Base-by-base conservation (phyloP, 1,284 basidiomycete genomes). In the Irpex lacteus region DNA sequence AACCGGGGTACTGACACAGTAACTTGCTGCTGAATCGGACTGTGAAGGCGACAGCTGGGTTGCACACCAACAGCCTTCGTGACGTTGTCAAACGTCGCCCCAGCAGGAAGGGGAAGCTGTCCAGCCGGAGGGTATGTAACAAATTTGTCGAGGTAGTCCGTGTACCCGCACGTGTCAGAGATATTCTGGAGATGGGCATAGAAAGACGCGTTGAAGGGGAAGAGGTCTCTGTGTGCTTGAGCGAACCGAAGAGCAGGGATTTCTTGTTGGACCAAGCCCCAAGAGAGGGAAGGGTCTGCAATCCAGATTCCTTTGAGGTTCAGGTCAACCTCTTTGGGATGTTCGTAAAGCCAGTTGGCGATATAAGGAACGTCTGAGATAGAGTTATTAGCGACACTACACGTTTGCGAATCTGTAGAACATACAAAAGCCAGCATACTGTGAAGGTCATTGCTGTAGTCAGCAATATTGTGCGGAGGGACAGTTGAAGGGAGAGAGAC, bases 191-290 rank as follows among this genome's bases (percentile, higher is more conserved):
- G 72, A 37, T 73, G 70, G 5, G 69, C 71, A 67, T 70, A 70
- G 68, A 77, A 77, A 7, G 71, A 67, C 38, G 68, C 73, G 63
- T 75, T 77, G 71, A 78, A 77, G 2, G 81, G 79, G 77, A 85
- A 85, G 13, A 85, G 75, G 68, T 85, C 84, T 60, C 75, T 72
- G 71, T 85, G 82, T 37, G 82, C 81, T 69, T 77, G 74, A 26
- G 73, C 75, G 59, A 78, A 78, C 47, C 75, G 73, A 13, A 78
- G 69, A 0, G 78, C 75, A 2, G 78, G 76, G n/a, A 78, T 76
- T 49, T 80, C 75, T 54, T 78, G 72, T 62, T 79, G 78, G 1
- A 78, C 73, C 9, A 76, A 67, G 26, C 71, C 73, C 66, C 75
- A 78, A 3, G 69, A 75, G 15, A 79, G 67, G 4, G 76, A 74